Conservation (phyloP, 352 stramenopile genomes). For the Globisporangium ultimum region DNA sequence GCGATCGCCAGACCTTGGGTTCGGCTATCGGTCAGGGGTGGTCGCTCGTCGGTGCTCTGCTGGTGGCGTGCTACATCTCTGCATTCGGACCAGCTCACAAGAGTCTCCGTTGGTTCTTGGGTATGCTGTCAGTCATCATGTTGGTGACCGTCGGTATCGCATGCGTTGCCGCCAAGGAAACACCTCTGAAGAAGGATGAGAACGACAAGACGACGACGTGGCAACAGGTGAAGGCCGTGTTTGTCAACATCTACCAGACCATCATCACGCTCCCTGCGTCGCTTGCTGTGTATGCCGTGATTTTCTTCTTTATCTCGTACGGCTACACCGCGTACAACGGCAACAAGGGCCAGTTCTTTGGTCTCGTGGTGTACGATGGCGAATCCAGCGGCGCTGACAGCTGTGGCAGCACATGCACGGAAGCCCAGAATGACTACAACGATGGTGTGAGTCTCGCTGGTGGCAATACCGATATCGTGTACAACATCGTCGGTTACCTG, state of each 20-base stretch:
- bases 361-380: constrained; percentile 42
- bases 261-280: constrained; percentile 35
- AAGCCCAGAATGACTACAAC: constrained; percentile 35
- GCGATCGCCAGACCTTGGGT: constrained; percentile 60
- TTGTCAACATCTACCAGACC: constrained; percentile 40
- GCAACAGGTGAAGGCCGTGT: constrained; percentile 28
- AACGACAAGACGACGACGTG: constrained; percentile 14
- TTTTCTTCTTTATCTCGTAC: constrained; percentile 50
- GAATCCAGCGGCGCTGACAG: constrained; percentile 31
- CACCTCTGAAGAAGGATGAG: constrained; percentile 17
- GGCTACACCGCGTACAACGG: constrained; percentile 54
- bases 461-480: constrained; percentile 38
- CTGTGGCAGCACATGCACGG: constrained; percentile 34
- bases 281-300: constrained; percentile 41
- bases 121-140: constrained; percentile 70
- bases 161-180: constrained; percentile 56
- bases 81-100: constrained; percentile 62
- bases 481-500: constrained; percentile 38
- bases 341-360: constrained; percentile 63
- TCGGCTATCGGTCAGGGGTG: constrained; percentile 60
- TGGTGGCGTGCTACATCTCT: constrained; percentile 74
- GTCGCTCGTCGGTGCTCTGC: constrained; percentile 56
- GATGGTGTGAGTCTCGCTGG: constrained; percentile 36
- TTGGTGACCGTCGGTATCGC: constrained; percentile 43
- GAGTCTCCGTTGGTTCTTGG: constrained; percentile 62